Conservation (phyloP, 2,329 filamentous ascomycete genomes). For the Trichoderma sp. region DNA sequence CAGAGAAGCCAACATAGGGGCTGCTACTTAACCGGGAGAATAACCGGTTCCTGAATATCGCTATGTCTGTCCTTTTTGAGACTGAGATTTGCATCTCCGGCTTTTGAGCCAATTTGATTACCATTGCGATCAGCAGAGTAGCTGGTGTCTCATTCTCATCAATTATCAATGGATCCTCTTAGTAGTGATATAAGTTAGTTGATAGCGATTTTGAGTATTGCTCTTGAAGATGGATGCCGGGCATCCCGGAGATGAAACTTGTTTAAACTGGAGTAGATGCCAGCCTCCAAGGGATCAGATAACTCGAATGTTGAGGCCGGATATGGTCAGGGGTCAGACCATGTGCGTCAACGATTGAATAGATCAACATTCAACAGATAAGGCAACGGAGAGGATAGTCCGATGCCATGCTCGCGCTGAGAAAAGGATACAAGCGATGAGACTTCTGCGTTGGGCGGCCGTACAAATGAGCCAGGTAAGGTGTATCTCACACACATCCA, state of each 20-base stretch:
- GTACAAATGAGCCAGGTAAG: not conserved
- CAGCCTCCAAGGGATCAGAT: no score
- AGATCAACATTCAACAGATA: not conserved
- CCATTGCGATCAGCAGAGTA: not conserved
- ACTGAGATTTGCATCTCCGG: not conserved
- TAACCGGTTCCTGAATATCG: constrained; percentile 17
- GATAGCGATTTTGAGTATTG: not conserved
- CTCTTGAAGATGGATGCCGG: not conserved
- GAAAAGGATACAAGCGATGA: not conserved
- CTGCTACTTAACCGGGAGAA: not conserved
- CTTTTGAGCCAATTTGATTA: not conserved
- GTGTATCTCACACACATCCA: not conserved
- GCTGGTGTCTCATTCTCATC: not conserved
- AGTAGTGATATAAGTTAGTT: not conserved
- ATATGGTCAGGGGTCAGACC: not conserved
- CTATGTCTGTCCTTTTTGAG: not conserved
- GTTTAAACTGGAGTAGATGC: not conserved
- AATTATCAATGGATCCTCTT: not conserved
- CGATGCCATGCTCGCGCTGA: not conserved
- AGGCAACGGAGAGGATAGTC: not conserved
- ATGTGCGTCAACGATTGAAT: not conserved
- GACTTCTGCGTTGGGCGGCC: not conserved
- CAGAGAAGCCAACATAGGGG: not conserved
- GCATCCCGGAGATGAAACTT: not conserved
- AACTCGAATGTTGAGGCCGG: not conserved